These are phyloP conservation scores for Arthrinium puccinioides DNA, from an alignment of 2,329 filamentous ascomycete genomes.

Conservation along the genomic window DNA sequence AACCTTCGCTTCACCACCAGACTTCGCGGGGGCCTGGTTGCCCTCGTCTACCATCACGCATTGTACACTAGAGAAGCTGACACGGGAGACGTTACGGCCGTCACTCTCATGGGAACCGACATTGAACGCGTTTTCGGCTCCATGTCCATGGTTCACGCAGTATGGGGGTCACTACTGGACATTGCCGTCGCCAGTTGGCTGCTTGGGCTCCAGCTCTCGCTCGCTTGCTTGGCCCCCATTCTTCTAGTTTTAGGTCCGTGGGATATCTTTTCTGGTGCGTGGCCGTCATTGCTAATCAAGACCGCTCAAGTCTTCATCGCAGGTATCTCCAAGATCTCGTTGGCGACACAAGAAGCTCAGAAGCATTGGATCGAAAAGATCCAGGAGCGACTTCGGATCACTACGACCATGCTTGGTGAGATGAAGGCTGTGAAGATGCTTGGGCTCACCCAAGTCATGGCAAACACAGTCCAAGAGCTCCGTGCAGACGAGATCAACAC, in stretches of 20 bases:
- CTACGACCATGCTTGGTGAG: conserved; percentile 7
- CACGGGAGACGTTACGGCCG: conserved; percentile 2
- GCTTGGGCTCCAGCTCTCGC: conserved; percentile 5
- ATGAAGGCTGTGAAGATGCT: conserved; percentile 13
- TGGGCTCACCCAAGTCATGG: conserved; percentile 7
- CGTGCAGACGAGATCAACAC: not conserved
- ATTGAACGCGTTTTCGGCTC: conserved; percentile 3
- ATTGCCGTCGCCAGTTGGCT: conserved; percentile 2
- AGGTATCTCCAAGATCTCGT: not conserved
- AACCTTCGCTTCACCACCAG: conserved; percentile 5
- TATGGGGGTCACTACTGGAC: not conserved
- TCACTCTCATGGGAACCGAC: conserved; percentile 6
- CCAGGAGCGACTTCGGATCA: conserved; percentile 6
- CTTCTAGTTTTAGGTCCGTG: conserved; percentile 2
- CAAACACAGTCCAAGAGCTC: conserved; percentile 2
- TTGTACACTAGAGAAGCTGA: not conserved
- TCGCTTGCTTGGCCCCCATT: conserved; percentile 5
- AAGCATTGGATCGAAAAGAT: conserved; percentile 8
- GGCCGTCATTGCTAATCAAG: conserved; percentile 8
- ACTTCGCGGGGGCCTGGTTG: conserved; percentile 1
- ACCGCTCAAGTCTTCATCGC: conserved; percentile 3
- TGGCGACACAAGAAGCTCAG: conserved; percentile 5
- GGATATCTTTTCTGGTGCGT: not conserved
- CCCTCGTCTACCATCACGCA: conserved; percentile 4
- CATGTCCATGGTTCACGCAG: not conserved